Percentiles rank a stretch among this genome's conserved stretches.
Evolutionary conservation across 495 filamentous ascomycete genomes (phyloP).

Genomic region (Antarctomyces pellizariae): DNA sequence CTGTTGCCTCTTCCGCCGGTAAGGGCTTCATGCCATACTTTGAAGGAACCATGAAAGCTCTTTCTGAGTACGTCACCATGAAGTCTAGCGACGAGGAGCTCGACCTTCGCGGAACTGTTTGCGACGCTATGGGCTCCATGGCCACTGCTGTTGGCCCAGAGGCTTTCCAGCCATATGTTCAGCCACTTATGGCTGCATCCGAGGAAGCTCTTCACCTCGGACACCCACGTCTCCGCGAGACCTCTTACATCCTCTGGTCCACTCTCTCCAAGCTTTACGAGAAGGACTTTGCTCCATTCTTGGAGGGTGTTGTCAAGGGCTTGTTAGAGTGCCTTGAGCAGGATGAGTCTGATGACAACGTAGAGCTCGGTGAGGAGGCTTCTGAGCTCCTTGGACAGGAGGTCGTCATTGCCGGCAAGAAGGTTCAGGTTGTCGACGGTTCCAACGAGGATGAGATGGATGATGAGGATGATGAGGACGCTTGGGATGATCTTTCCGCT

Average conservation of each 20-base stretch:
- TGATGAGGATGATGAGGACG: slow-evolving; percentile 52
- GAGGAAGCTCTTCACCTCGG: slow-evolving; percentile 81
- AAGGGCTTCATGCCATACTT: slow-evolving; percentile 79
- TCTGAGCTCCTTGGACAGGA: slow-evolving; percentile 45
- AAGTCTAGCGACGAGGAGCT: slow-evolving; percentile 83
- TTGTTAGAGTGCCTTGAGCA: slow-evolving; percentile 70
- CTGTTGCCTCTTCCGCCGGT: slow-evolving; percentile 63
- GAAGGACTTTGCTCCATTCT: slow-evolving; percentile 70
- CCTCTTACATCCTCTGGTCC: slow-evolving; percentile 91
- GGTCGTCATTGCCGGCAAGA: slow-evolving; percentile 55
- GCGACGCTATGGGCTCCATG: slow-evolving; percentile 82
- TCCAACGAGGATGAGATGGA: slow-evolving; percentile 35
- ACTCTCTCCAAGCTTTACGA: slow-evolving; percentile 84
- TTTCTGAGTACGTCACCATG: slow-evolving; percentile 59
- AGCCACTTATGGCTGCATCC: slow-evolving; percentile 68
- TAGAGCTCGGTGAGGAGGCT: slow-evolving; percentile 54
- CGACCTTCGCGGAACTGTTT: slow-evolving; percentile 66
- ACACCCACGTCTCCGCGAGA: slow-evolving; percentile 77
- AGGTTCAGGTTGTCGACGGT: slow-evolving; percentile 48
- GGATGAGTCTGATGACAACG: slow-evolving; percentile 67
- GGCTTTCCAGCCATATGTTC: slow-evolving; percentile 74
- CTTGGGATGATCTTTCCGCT: slow-evolving; percentile 57
- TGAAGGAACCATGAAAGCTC: slow-evolving; percentile 59
- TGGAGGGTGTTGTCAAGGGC: slow-evolving; percentile 64
- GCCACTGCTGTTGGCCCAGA: slow-evolving; percentile 68